Base-by-base conservation (phyloP, 192 early-diverging fungal genomes). In the Endogone sp. region DNA sequence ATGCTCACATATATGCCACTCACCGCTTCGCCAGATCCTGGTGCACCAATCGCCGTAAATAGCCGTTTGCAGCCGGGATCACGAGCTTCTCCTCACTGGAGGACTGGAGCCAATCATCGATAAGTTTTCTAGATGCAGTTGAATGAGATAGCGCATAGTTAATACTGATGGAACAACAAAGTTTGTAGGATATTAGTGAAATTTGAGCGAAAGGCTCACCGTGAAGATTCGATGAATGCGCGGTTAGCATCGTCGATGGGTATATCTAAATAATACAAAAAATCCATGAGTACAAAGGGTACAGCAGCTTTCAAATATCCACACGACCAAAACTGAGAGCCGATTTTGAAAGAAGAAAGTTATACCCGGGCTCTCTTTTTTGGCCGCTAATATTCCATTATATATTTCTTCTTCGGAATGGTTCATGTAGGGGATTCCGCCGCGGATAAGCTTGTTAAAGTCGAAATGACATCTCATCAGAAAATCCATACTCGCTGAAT, bases 401-500 rank as follows among this genome's bases (percentile, higher is more conserved):
- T 70, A 71, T 3, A 62, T 56, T 26, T 74, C 78, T 59, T 91
- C 86, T 57, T 94, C 88, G 0, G 79, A 75, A 10, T 66, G 77
- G 24, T 84, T 92, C 57, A 89, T 62, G 65, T 86, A 94, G 0
- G 92, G 89, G 25, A 95, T 88, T n/a, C 94, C 94, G 65, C 85
- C 71, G 20, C 76, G 75, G 32, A 95, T 87, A 82, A 92, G 91
- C 64, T 94, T 93, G 80, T 96, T 95, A 55, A 98, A 95, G 68
- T 97, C 93, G 78, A 98, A 97, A 2, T 85, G 79, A 76, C 90
- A 89, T 4, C 82, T 73, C 4, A 77, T 62, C 29, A 98, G 78
- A 71, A 98, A 98, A 57, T 88, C 83, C 25, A 98, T 55, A 63
- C 84, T 85, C 25, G 75, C 74, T 24, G 82, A 78, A 26, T 77